Evolutionary conservation across 345 rosid species (phyloP).

Genomic region (Passiflora organensis): DNA sequence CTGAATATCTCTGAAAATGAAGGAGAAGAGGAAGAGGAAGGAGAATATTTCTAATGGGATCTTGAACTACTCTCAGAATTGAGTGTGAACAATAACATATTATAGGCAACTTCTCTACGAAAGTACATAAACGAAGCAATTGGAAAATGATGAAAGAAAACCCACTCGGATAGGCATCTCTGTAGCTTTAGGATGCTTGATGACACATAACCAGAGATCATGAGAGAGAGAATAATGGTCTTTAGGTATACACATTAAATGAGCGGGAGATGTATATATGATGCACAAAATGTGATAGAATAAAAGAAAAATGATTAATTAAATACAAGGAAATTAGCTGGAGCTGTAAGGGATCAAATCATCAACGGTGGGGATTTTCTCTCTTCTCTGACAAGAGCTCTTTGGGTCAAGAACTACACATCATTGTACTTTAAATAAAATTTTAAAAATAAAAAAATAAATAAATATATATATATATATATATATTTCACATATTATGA

Average conservation of each 20-base stretch:
- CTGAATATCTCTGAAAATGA: background rate
- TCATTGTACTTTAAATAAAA: no score
- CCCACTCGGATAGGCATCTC: constrained; percentile 12
- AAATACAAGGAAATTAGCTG: constrained; percentile 8
- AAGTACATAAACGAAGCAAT: constrained; percentile 36
- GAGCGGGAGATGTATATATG: constrained; percentile 20
- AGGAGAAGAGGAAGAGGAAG: no score
- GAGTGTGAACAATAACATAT: background rate
- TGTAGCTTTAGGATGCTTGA: background rate
- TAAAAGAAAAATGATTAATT: constrained; percentile 15
- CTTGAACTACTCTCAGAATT: constrained; percentile 14
- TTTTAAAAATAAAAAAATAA: no score
- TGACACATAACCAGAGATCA: constrained; percentile 3
- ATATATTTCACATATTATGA: no score
- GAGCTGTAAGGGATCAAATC: constrained; percentile 1
- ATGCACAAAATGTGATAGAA: constrained; percentile 21
- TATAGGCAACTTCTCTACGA: constrained; percentile 1
- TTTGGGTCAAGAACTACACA: constrained; percentile 12
- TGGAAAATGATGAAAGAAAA: constrained; percentile 37
- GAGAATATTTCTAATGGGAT: constrained; percentile 1
- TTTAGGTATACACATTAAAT: constrained; percentile 11
- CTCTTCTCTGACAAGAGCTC: constrained; percentile 13
- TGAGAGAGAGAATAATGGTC: constrained; percentile 10
- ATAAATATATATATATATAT: no score
- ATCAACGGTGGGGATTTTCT: constrained; percentile 18